Base-by-base conservation (phyloP, 148 eudicot species). In the Hydrangea macrophylla region DNA sequence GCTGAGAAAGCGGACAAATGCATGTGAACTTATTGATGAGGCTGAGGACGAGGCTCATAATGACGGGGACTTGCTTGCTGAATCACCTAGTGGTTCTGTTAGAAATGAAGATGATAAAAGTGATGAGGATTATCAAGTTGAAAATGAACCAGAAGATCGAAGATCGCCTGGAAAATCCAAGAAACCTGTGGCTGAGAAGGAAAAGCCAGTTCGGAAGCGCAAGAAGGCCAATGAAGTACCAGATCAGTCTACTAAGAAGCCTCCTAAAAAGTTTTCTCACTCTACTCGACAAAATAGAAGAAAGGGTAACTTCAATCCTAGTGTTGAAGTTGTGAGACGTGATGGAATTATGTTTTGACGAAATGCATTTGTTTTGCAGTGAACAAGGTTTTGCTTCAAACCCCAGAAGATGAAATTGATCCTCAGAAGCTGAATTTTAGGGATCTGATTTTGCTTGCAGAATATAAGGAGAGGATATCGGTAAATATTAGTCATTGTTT, bases 331-430 rank as follows among this genome's bases (percentile, higher is more conserved):
- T 56, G 12, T 33, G 39, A 58, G 30, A 17, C 37, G 53, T 13
- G 18, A 10, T 28, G 25, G 26, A 51, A 11, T 65, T 23, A 35
- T 25, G 6, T 23, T n/a, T 30, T 50, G 26, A 48, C 4, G 0
- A 17, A 45, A 39, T 9, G 1, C 20, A 4, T 25, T 23, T 11
- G 10, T 23, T 44, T 51, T 64, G 23, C 50, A 89, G 97, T 87
- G 76, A 78, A 87, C 86, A 84, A 82, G 78, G 54, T 68, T 40
- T 79, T 88, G 85, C 88, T 90, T 60, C 87, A 88, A 75, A 83
- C 79, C 32, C 90, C 94, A 2, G 92, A 88, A 82, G 90, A 90
- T 58, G 94, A 84, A 74, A 72, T 92, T 75, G 93, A 87, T 64
- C 28, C 64, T 58, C 77, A 55, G 25, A 81, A 70, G 37, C 72